Percentiles rank a stretch among this genome's conserved stretches.
These are phyloP conservation scores for Hamigera avellanea DNA, from an alignment of 495 filamentous ascomycete genomes.

Conservation along the genomic window DNA sequence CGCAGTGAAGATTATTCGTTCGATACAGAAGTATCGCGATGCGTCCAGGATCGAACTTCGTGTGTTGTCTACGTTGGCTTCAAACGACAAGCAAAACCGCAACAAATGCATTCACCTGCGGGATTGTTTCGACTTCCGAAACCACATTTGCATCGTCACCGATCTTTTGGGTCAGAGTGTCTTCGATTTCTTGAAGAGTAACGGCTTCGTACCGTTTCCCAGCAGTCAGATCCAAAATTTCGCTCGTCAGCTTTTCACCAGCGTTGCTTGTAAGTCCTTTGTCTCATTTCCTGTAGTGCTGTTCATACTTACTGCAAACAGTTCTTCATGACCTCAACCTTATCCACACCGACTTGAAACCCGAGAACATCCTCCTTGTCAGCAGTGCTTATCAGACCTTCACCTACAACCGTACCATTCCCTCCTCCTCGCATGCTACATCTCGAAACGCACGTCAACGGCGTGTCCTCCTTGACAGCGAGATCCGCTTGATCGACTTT, in stretches of 20 bases:
- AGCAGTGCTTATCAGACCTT: slow-evolving; percentile 88
- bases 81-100: slow-evolving; percentile 81
- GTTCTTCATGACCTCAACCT: slow-evolving; percentile 96
- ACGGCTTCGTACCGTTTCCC: slow-evolving; percentile 92
- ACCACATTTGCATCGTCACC: slow-evolving; percentile 98
- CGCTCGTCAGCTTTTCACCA: slow-evolving; percentile 91
- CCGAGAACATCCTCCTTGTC: slow-evolving; percentile 94
- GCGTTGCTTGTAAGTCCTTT: slow-evolving; percentile 87
- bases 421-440: slow-evolving; percentile 72
- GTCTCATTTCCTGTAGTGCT: not conserved
- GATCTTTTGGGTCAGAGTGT: slow-evolving; percentile 93
- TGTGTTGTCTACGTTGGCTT: slow-evolving; percentile 78
- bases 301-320: slow-evolving; percentile 24
- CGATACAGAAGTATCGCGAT: slow-evolving; percentile 95
- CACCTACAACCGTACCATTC: slow-evolving; percentile 89
- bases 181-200: slow-evolving; percentile 95
- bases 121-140: slow-evolving; percentile 95
- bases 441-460: slow-evolving; percentile 72
- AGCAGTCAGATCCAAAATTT: slow-evolving; percentile 98
- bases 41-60: slow-evolving; percentile 93
- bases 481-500: slow-evolving; percentile 96
- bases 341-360: slow-evolving; percentile 96
- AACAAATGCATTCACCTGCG: slow-evolving; percentile 96
- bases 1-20: slow-evolving; percentile 95
- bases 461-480: slow-evolving; percentile 82